phyloP scores from a whole-genome alignment of 2,329 filamentous ascomycete species.

The Xylogone sp. region DNA sequence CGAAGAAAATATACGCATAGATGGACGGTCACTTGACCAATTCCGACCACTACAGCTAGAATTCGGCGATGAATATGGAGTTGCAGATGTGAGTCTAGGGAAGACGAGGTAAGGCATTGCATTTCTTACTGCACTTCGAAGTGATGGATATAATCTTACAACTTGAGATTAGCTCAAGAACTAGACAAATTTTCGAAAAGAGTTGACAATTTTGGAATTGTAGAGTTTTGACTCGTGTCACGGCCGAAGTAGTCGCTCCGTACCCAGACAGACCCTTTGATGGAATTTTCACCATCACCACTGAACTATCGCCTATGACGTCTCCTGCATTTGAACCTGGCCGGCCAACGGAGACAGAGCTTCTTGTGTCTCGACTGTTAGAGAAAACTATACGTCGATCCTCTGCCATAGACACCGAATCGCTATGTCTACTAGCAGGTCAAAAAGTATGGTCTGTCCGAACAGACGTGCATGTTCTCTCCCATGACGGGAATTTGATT shows the following conservation, averaged over 20 bases:
- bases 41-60: slow-evolving; percentile 73
- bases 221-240: slow-evolving; percentile 80
- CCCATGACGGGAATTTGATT: slow-evolving; percentile 85
- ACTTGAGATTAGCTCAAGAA: background rate
- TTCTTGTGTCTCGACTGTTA: slow-evolving; percentile 80
- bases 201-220: background rate
- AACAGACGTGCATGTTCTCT: slow-evolving; percentile 86
- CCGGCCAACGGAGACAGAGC: slow-evolving; percentile 77
- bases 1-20: slow-evolving; percentile 74
- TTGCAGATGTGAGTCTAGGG: slow-evolving; percentile 81
- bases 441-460: slow-evolving; percentile 89
- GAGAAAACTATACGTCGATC: slow-evolving; percentile 94
- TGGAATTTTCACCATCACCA: slow-evolving; percentile 87
- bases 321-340: slow-evolving; percentile 86
- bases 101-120: slow-evolving; percentile 69
- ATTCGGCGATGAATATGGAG: slow-evolving; percentile 89
- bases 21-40: slow-evolving; percentile 77
- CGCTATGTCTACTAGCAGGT: slow-evolving; percentile 86
- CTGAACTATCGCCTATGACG: slow-evolving; percentile 89
- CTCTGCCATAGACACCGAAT: slow-evolving; percentile 90
- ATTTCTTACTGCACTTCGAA: background rate
- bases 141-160: no score
- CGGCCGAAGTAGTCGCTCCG: slow-evolving; percentile 82
- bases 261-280: slow-evolving; percentile 89
- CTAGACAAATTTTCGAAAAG: no score